Evolutionary conservation across 2,329 filamentous ascomycete species (phyloP), one percentile per base, ranked within the genome.

Genomic region (Pyrenophora teres): DNA sequence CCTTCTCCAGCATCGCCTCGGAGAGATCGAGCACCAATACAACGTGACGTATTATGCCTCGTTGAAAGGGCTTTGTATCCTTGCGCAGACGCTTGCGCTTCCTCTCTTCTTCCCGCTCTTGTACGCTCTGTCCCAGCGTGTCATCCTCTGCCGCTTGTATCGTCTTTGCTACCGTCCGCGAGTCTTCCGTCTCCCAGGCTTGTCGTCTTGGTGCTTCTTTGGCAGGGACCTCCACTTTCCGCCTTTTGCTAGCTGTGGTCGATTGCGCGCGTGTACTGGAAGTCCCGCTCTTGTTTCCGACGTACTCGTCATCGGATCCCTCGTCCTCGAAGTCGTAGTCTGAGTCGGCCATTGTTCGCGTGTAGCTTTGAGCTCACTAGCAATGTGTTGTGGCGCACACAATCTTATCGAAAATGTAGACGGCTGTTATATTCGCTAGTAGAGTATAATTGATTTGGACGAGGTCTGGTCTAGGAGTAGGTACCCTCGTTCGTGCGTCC

Each of bases 21-120:
- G 90, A 96, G 75, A 97, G 87, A 74, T 99, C 94, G 30, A 99
- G 78, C 33, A 97, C 87, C 18, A 99, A 81, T 50, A 97, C 86
- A 42, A 97, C 78, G 75, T 99, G 93, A n/a, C 94, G 87, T 74
- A 99, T 99, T 67, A 99, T 99, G 56, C 94, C 94, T 64, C 94
- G 85, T 76, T 99, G 94, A 47, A 99, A 80, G 10, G 94, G 94
- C 40, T 93, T 97, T 23, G 94, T 97, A 72, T 99, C 94, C 73
- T 91, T 89, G 55, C 96, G 81, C 55, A 97, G 78, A 64, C 85
- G 80, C 70, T 86, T 87, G 53, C 92, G 85, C 79, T 95, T 95
- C 71, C 89, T 86, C 18, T 90, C 90, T 73, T 96, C 91, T 41
- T 92, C 81, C 25, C 89, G 75, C 18, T 87, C 87, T 59, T 90